A percentile compares a stretch with the other conserved stretches of the same genome.
Evolutionary conservation across 108 stramenopile genomes (phyloP).

Genomic region (Cyclotella kingstonii): DNA sequence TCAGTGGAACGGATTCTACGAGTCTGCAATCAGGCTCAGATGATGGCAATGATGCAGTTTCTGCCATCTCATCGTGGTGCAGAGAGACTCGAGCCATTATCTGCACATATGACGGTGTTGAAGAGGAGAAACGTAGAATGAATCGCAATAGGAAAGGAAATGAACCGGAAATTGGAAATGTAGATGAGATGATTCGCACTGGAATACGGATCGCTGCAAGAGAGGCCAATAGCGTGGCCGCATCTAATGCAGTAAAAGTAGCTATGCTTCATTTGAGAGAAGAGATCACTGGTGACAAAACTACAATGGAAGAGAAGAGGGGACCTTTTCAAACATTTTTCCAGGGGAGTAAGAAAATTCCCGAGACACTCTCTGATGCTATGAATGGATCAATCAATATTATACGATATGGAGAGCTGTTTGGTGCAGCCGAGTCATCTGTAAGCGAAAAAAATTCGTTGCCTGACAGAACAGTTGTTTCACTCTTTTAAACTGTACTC

Average conservation of each 20-base stretch:
- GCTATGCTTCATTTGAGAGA: conserved; percentile 51
- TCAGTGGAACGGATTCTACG: conserved; percentile 61
- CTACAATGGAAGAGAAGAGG: conserved; percentile 19
- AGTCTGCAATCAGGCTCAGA: conserved; percentile 39
- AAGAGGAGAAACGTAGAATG: conserved; percentile 19
- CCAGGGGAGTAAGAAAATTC: conserved; percentile 41
- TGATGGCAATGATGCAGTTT: conserved; percentile 24
- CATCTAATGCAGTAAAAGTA: conserved; percentile 36
- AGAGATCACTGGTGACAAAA: conserved; percentile 23
- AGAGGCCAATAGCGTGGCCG: conserved; percentile 35
- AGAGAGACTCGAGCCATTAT: conserved; percentile 42
- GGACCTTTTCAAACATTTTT: conserved; percentile 41
- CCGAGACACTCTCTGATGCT: conserved; percentile 47
- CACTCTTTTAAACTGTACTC: neutral
- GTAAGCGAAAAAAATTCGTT: conserved; percentile 29
- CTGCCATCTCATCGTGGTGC: conserved; percentile 64
- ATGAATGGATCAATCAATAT: conserved; percentile 27
- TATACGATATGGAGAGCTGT: conserved; percentile 70
- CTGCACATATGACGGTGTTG: conserved; percentile 60
- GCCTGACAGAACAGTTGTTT: neutral
- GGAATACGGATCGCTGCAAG: conserved; percentile 61
- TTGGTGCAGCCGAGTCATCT: conserved; percentile 77
- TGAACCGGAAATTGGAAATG: conserved; percentile 30
- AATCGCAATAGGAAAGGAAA: conserved; percentile 5
- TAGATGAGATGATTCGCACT: conserved; percentile 19